phyloP scores from a whole-genome alignment of 345 rosid genomes.

The Schrenkiella parvula region DNA sequence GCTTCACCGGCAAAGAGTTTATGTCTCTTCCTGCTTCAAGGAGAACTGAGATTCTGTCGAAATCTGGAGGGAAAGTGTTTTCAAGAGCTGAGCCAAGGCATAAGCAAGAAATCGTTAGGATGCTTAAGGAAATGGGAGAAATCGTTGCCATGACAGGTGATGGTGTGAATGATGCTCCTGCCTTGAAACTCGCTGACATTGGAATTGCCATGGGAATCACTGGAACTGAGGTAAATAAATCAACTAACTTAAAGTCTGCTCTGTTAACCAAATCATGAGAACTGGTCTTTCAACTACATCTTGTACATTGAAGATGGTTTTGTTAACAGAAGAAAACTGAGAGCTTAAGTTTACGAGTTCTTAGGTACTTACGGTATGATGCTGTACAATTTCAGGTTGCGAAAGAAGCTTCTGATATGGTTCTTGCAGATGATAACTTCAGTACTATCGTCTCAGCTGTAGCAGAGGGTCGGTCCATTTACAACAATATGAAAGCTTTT shows the following conservation, averaged over 20 bases:
- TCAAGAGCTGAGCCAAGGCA: constrained; percentile 92
- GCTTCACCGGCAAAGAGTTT: constrained; percentile 79
- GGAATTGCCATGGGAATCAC: constrained; percentile 97
- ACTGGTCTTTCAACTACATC: no score
- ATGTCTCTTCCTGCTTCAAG: constrained; percentile 51
- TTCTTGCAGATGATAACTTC: constrained; percentile 90
- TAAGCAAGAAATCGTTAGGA: constrained; percentile 87
- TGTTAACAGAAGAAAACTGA: neutral
- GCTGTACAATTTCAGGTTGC: constrained; percentile 58
- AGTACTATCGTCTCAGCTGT: constrained; percentile 80
- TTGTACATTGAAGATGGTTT: neutral
- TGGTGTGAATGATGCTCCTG: constrained; percentile 98
- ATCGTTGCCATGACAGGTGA: constrained; percentile 99
- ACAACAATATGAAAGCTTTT: constrained; percentile 92
- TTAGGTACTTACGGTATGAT: neutral
- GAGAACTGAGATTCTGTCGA: constrained; percentile 49
- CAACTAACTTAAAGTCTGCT: constrained; percentile 19
- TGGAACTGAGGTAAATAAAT: constrained; percentile 73
- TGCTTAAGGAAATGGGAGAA: constrained; percentile 85
- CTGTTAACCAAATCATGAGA: no score
- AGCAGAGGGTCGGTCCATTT: constrained; percentile 90
- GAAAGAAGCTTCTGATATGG: constrained; percentile 97
- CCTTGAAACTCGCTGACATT: constrained; percentile 89
- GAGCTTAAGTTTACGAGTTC: neutral
- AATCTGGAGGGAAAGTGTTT: constrained; percentile 78